Conservation (phyloP, 371 early-diverging fungal species). For the Sporodiniella umbellata region DNA sequence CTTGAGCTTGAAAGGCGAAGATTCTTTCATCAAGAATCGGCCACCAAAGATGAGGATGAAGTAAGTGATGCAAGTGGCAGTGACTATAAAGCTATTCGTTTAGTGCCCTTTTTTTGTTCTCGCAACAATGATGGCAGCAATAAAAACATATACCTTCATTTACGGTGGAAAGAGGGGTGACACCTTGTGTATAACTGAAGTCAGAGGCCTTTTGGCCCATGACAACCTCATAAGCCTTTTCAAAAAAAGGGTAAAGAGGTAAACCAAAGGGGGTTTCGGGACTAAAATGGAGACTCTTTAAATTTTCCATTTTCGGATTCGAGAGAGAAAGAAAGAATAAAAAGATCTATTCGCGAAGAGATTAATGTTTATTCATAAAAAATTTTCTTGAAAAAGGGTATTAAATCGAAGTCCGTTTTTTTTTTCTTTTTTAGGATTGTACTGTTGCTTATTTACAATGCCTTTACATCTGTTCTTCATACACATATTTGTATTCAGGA, state of each 20-base stretch:
- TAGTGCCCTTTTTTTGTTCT: too few relatives aligned
- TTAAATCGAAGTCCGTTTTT: too few relatives aligned
- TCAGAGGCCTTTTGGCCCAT: conserved; percentile 43
- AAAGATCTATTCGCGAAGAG: neutral
- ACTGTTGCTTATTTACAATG: too few relatives aligned
- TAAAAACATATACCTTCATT: conserved; percentile 47
- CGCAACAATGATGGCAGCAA: too few relatives aligned
- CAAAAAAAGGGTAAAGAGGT: conserved; percentile 50
- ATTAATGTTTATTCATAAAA: neutral
- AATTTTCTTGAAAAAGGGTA: too few relatives aligned
- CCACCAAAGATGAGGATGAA: conserved; percentile 73
- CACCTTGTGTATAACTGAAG: conserved; percentile 58
- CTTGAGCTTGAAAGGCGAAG: conserved; percentile 63
- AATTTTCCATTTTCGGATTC: conserved; percentile 10
- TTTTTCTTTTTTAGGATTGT: too few relatives aligned
- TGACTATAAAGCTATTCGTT: conserved; percentile 40
- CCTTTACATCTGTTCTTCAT: too few relatives aligned
- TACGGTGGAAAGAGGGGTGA: conserved; percentile 67
- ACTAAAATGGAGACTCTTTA: conserved; percentile 42
- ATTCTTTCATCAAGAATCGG: conserved; percentile 61
- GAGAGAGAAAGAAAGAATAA: conserved; percentile 3
- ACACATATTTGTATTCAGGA: too few relatives aligned
- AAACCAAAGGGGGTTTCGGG: conserved; percentile 56
- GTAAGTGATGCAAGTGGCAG: conserved; percentile 54
- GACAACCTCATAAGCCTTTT: conserved; percentile 40